Percentiles rank a stretch among this genome's conserved stretches.
phyloP scores from a whole-genome alignment of 1,284 basidiomycete species.

The Hymenochaete sp. region DNA sequence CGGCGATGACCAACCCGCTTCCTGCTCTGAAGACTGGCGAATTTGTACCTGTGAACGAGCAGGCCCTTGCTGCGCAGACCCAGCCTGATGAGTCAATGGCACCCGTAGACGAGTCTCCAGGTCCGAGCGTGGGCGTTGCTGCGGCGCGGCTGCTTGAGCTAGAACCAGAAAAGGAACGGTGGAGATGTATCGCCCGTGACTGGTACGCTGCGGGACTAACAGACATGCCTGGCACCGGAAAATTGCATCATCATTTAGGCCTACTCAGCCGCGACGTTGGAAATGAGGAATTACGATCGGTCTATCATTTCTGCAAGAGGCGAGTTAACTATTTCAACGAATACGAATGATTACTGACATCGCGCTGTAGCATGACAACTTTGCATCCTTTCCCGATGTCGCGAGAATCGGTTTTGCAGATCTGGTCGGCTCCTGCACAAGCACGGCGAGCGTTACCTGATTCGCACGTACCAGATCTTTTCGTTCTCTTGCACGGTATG shows the following conservation, averaged over 20 bases:
- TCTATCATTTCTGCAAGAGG: slow-evolving; percentile 97
- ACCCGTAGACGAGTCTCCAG: slow-evolving; percentile 56
- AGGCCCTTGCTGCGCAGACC: slow-evolving; percentile 30
- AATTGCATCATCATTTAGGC: slow-evolving; percentile 93
- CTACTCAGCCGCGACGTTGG: slow-evolving; percentile 76
- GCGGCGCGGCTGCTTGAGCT: slow-evolving; percentile 83
- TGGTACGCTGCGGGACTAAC: slow-evolving; percentile 89
- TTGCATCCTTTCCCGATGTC: slow-evolving; percentile 81
- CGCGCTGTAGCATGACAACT: slow-evolving; percentile 63
- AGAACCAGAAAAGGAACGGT: slow-evolving; percentile 86
- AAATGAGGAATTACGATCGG: slow-evolving; percentile 74
- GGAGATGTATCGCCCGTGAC: slow-evolving; percentile 82
- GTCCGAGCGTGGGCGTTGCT: slow-evolving; percentile 77
- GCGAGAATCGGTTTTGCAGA: slow-evolving; percentile 76
- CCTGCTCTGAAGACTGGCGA: slow-evolving; percentile 23
- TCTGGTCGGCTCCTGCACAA: slow-evolving; percentile 76
- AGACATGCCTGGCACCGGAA: slow-evolving; percentile 85
- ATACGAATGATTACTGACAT: slow-evolving; percentile 16
- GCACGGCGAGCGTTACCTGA: slow-evolving; percentile 68
- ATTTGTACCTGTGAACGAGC: slow-evolving; percentile 42
- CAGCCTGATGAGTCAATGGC: slow-evolving; percentile 40
- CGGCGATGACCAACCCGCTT: slow-evolving; percentile 42
- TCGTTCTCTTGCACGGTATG: slow-evolving; percentile 90
- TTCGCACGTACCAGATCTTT: slow-evolving; percentile 72
- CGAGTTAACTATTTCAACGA: slow-evolving; percentile 29